Evolutionary conservation across 163 green algal genomes (phyloP).

Genomic region (Scenedesmus sp.): DNA sequence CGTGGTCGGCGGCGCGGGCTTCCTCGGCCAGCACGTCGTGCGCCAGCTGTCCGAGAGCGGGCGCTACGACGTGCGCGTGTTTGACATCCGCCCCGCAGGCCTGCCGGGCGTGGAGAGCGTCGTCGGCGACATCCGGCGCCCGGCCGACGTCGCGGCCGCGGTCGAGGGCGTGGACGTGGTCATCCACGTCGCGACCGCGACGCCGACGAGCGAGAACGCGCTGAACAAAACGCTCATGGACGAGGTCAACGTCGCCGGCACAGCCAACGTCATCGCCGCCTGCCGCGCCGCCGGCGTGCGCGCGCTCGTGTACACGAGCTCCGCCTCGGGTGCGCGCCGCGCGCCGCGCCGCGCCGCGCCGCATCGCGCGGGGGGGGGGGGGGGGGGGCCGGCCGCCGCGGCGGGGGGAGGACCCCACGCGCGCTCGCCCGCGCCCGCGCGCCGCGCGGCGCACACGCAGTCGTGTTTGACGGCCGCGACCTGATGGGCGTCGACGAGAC

Average conservation of each 20-base stretch:
- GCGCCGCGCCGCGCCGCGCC: not conserved
- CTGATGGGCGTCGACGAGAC: constrained; percentile 77
- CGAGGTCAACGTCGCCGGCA: constrained; percentile 89
- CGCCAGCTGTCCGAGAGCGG: constrained; percentile 73
- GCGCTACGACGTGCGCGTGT: constrained; percentile 76
- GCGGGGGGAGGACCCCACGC: not conserved
- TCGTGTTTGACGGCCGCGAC: constrained; percentile 88
- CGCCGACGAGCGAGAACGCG: constrained; percentile 79
- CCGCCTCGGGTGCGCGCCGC: constrained; percentile 60
- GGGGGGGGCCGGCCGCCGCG: too few relatives aligned
- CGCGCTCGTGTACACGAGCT: constrained; percentile 88
- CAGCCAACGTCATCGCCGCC: constrained; percentile 79
- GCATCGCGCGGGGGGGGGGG: too few relatives aligned
- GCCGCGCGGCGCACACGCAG: constrained; percentile 24
- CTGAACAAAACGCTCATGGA: constrained; percentile 84
- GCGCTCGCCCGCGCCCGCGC: too few relatives aligned
- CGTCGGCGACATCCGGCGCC: constrained; percentile 79
- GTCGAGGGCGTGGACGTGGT: constrained; percentile 77
- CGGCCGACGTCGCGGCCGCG: constrained; percentile 53
- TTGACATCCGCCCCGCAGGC: constrained; percentile 75
- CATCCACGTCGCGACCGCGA: constrained; percentile 88
- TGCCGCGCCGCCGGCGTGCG: constrained; percentile 67
- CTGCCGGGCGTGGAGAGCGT: constrained; percentile 50
- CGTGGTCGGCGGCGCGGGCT: constrained; percentile 85
- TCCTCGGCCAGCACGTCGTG: constrained; percentile 88